Percentiles rank a stretch among this genome's conserved stretches.
Conservation (phyloP, 805 yeast genomes). For the Myxozyma melibiosi region DNA sequence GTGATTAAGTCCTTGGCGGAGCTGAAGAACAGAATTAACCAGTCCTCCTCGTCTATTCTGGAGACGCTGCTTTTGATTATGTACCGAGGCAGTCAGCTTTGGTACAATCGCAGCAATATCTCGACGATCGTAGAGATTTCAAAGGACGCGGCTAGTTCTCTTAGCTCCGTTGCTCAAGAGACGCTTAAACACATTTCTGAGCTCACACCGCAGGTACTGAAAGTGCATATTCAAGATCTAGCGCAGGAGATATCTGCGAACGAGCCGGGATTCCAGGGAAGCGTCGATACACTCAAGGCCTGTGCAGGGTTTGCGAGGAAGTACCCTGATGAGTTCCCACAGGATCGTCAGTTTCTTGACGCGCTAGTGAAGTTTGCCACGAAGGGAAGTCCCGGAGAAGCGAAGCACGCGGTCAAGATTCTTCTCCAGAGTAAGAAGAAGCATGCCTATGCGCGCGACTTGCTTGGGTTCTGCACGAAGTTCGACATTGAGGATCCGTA, state of each 20-base stretch:
- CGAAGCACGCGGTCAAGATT: slow-evolving; percentile 65
- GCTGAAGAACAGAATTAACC: slow-evolving; percentile 52
- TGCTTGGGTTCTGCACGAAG: slow-evolving; percentile 53
- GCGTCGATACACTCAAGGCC: slow-evolving; percentile 55
- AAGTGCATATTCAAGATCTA: slow-evolving; percentile 58
- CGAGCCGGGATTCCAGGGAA: slow-evolving; percentile 37
- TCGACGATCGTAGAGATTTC: slow-evolving; percentile 54
- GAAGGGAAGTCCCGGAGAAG: slow-evolving; percentile 60
- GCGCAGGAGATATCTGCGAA: slow-evolving; percentile 45
- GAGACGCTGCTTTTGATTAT: slow-evolving; percentile 59
- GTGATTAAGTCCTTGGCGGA: slow-evolving; percentile 66
- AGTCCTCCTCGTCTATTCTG: slow-evolving; percentile 50
- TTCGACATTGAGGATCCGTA: slow-evolving; percentile 45
- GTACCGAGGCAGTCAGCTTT: slow-evolving; percentile 60
- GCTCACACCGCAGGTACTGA: slow-evolving; percentile 59
- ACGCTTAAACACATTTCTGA: slow-evolving; percentile 46
- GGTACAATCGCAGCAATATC: slow-evolving; percentile 69
- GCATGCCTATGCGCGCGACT: slow-evolving; percentile 47
- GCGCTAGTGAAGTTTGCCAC: slow-evolving; percentile 52
- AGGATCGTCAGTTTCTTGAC: slow-evolving; percentile 49
- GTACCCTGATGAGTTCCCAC: slow-evolving; percentile 52
- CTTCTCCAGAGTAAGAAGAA: slow-evolving; percentile 52
- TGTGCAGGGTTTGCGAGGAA: slow-evolving; percentile 59
- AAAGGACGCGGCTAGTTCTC: slow-evolving; percentile 43
- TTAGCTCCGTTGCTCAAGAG: slow-evolving; percentile 50